A percentile compares a stretch with the other conserved stretches of the same genome.
phyloP scores from a whole-genome alignment of 768 basidiomycete genomes.

The Auriscalpium vulgare region DNA sequence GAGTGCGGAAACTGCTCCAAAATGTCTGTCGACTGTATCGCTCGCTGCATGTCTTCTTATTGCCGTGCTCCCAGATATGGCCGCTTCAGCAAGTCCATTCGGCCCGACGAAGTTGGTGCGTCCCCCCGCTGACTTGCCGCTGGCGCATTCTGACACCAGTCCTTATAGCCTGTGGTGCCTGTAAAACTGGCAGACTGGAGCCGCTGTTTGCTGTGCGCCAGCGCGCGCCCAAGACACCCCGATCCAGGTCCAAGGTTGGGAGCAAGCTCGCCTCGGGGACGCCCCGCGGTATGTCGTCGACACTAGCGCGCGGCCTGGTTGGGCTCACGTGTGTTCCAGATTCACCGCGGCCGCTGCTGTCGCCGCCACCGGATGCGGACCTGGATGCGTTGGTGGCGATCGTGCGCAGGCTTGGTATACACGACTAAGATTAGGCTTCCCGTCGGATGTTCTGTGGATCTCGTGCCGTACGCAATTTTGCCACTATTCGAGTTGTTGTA shows the following conservation, averaged over 20 bases:
- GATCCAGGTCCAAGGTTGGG: neutral
- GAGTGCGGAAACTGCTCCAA: slow-evolving; percentile 60
- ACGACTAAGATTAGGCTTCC: too few species aligned
- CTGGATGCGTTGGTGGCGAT: neutral
- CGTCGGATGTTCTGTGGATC: too few species aligned
- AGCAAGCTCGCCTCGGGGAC: slow-evolving; percentile 4
- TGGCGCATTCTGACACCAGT: neutral
- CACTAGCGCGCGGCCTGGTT: neutral
- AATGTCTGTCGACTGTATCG: slow-evolving; percentile 34
- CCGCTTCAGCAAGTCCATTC: slow-evolving; percentile 66
- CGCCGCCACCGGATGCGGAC: neutral
- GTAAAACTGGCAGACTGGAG: slow-evolving; percentile 49
- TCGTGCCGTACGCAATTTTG: too few species aligned
- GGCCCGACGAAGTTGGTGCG: slow-evolving; percentile 55
- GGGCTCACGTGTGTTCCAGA: neutral
- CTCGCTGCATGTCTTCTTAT: neutral
- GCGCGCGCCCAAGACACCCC: neutral
- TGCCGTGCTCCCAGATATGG: slow-evolving; percentile 45
- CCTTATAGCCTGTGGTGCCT: slow-evolving; percentile 54
- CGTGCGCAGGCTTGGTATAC: neutral
- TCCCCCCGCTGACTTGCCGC: slow-evolving; percentile 5
- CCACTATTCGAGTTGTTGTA: too few species aligned
- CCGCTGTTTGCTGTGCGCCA: slow-evolving; percentile 39
- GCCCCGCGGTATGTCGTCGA: neutral
- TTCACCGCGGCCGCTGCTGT: neutral